These are phyloP conservation scores for Tremella fuciformis DNA, from an alignment of 768 basidiomycete species.

Conservation along the genomic window DNA sequence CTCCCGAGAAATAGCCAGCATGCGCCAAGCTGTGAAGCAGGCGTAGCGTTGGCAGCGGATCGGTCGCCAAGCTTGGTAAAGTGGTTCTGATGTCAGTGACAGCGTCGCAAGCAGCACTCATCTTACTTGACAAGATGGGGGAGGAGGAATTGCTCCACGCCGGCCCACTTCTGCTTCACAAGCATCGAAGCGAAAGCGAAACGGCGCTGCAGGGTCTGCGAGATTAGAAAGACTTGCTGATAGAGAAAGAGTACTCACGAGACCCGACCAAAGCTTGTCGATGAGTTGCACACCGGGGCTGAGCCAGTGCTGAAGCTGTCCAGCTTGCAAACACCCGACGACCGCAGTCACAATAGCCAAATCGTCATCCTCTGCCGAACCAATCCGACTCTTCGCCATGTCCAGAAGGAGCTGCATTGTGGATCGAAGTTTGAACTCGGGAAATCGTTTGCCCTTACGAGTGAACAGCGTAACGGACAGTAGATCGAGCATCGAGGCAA, in stretches of 20 bases:
- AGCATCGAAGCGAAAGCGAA: conserved; percentile 42
- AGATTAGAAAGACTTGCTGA: conserved; percentile 5
- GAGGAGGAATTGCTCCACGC: conserved; percentile 50
- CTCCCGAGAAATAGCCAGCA: conserved; percentile 42
- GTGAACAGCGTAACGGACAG: conserved; percentile 40
- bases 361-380: neutral
- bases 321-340: conserved; percentile 39
- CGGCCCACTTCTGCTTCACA: conserved; percentile 40
- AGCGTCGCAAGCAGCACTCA: neutral
- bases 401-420: conserved; percentile 32
- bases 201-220: conserved; percentile 23
- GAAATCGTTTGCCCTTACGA: conserved; percentile 47
- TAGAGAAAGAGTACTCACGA: conserved; percentile 20
- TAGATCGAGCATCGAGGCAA: conserved; percentile 36
- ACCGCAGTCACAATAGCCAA: conserved; percentile 23
- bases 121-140: conserved; percentile 45
- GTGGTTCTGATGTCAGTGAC: conserved; percentile 23
- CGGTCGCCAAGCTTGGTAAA: conserved; percentile 15
- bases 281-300: conserved; percentile 40
- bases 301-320: conserved; percentile 50
- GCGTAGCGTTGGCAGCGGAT: conserved; percentile 37
- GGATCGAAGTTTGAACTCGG: conserved; percentile 29
- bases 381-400: conserved; percentile 1
- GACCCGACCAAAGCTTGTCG: conserved; percentile 35
- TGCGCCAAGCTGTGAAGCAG: conserved; percentile 48